Base-by-base conservation (phyloP, 2,329 filamentous ascomycete species). In the Alternaria alternata region DNA sequence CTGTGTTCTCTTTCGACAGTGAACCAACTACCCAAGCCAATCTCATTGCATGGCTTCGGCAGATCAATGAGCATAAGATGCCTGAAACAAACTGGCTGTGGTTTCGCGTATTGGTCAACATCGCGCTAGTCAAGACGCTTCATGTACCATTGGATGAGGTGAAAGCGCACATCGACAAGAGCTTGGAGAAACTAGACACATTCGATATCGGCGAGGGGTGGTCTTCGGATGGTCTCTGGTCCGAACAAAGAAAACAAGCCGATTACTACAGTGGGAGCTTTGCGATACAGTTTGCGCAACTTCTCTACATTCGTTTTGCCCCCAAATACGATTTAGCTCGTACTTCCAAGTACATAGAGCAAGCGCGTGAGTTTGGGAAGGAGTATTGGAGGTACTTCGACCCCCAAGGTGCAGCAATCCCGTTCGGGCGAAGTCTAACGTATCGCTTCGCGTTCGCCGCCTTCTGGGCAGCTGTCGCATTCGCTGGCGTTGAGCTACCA, bases 211-310 rank as follows among this genome's bases (percentile, higher is more conserved):
- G 66, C 0, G 76, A 82, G 7, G 84, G 83, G 0, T 86, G 84
- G 84, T 80, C 81, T 0, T 78, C 75, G 2, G 84, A 86, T 51
- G 84, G 84, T 0, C 57, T 74, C 0, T 85, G 81, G 83, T 74
- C 59, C 16, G 66, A 75, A 6, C 57, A 75, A 59, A 54, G 78
- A 44, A 8, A 66, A 16, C 83, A 85, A 51, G 82, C 79, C 0
- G 84, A 85, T 54, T 85, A 85, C 64, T 86, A 86, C 54, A 85
- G 83, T 1, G 83, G 83, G 0, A 85, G 83, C 47, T 86, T 86
- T 54, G 84, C 84, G 0, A 83, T 86, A 11, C 84, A 85, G 56
- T 85, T 84, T 38, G 80, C 78, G 2, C 83, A 85, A 57, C 67
- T 85, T 3, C 68, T 85, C 0, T 85, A 82, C 59, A 72, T 78